These are phyloP conservation scores for Diplodia seriata DNA, from an alignment of 2,329 filamentous ascomycete genomes.

Conservation along the genomic window DNA sequence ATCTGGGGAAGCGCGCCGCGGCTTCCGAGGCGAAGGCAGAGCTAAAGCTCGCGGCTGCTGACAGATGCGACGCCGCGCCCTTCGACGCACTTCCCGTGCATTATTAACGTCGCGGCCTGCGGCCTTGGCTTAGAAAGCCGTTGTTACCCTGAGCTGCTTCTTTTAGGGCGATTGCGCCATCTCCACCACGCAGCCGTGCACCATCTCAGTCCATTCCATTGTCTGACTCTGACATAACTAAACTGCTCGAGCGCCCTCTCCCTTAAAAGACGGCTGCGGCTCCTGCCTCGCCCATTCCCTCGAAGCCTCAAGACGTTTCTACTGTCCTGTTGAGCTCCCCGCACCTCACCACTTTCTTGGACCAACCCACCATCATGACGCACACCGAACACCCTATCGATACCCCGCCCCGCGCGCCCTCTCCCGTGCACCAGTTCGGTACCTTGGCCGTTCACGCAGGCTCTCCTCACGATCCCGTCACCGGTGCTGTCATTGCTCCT, in stretches of 20 bases:
- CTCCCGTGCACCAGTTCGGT: constrained; percentile 81
- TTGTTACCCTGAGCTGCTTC: constrained; percentile 10
- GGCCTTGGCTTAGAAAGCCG: constrained; percentile 3
- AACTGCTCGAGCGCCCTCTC: constrained; percentile 15
- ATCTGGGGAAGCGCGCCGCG: constrained; percentile 27
- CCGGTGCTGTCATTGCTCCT: constrained; percentile 93
- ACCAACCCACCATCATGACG: constrained; percentile 44
- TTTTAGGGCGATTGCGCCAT: constrained; percentile 30
- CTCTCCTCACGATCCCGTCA: constrained; percentile 85
- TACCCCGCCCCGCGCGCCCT: constrained; percentile 75
- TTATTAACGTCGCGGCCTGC: constrained; percentile 1
- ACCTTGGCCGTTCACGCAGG: constrained; percentile 96
- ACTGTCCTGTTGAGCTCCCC: background rate
- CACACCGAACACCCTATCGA: constrained; percentile 64
- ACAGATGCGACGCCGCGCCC: constrained; percentile 2
- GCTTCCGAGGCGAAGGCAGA: background rate
- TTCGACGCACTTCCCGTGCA: constrained; percentile 17
- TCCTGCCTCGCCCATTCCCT: background rate
- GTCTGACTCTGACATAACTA: constrained; percentile 28
- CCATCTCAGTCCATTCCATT: constrained; percentile 24
- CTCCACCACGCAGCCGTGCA: constrained; percentile 23
- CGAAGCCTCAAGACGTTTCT: background rate
- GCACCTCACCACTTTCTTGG: background rate
- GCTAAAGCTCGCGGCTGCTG: background rate
- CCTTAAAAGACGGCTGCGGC: background rate